phyloP scores from a whole-genome alignment of 169 alveolate genomes.

The Plasmodium sp. region DNA sequence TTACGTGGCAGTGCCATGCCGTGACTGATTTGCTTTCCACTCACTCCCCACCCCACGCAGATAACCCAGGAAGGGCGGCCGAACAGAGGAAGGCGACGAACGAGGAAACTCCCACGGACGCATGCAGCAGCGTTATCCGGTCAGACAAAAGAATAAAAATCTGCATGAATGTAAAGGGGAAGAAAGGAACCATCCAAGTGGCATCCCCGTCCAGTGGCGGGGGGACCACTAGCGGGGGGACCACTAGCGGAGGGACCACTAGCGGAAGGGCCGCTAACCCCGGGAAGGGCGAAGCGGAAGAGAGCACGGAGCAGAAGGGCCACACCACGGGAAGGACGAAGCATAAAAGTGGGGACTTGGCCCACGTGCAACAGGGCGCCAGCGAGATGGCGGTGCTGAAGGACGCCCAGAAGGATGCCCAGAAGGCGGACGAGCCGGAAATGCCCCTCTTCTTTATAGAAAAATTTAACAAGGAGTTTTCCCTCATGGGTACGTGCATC shows the following conservation, averaged over 20 bases:
- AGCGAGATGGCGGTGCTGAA: neutral
- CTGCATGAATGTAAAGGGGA: conserved; percentile 40
- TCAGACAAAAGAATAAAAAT: conserved; percentile 48
- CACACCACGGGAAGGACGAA: neutral
- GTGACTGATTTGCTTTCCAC: neutral
- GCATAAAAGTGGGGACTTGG: neutral
- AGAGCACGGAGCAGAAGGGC: neutral
- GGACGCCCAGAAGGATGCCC: neutral
- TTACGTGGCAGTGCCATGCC: neutral
- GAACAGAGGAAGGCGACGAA: conserved; percentile 14
- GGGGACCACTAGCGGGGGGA: neutral
- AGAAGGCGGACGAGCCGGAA: conserved; percentile 67
- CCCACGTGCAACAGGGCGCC: neutral
- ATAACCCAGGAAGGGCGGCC: neutral
- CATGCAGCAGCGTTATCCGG: conserved; percentile 36
- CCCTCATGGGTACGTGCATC: conserved; percentile 21
- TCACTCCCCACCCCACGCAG: neutral
- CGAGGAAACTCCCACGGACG: conserved; percentile 12
- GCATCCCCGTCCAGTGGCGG: neutral
- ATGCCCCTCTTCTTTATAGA: conserved; percentile 78
- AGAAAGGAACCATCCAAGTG: neutral
- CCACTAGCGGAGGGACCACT: no score
- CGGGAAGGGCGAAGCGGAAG: neutral
- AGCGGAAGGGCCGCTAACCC: neutral
- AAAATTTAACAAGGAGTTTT: conserved; percentile 40